A percentile compares a stretch with the other conserved stretches of the same genome.
Conservation (phyloP, 306 rosid species). For the Vigna trinervia region DNA sequence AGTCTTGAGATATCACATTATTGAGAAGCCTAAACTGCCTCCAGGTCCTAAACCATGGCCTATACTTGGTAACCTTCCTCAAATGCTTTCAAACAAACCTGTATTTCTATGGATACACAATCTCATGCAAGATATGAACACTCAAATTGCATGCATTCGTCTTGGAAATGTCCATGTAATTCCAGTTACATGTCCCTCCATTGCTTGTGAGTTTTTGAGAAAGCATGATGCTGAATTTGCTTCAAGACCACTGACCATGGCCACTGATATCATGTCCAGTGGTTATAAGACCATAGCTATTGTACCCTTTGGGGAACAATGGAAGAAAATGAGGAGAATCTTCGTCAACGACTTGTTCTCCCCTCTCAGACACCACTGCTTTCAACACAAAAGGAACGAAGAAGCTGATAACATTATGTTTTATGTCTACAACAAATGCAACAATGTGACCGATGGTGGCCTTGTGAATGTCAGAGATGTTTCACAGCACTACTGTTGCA, state of each 20-base stretch:
- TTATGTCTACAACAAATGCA: constrained; percentile 35
- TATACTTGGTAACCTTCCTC: constrained; percentile 42
- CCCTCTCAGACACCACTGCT: constrained; percentile 12
- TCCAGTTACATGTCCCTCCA: background rate
- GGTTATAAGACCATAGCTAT: constrained; percentile 19
- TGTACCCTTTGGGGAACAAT: constrained; percentile 34
- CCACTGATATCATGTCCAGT: constrained; percentile 16
- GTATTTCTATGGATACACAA: background rate
- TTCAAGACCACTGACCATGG: constrained; percentile 38
- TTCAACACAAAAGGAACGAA: constrained; percentile 17
- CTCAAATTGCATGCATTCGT: constrained; percentile 3
- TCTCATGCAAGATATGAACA: constrained; percentile 22
- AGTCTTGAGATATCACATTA: background rate
- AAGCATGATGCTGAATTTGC: constrained; percentile 44
- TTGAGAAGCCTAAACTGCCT: constrained; percentile 4
- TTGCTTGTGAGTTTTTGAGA: constrained; percentile 20
- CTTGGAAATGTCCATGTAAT: constrained; percentile 18
- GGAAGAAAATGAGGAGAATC: constrained; percentile 45
- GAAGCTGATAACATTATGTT: constrained; percentile 50
- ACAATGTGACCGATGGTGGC: background rate
- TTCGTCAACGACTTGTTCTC: constrained; percentile 8
- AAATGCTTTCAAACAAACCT: constrained; percentile 42
- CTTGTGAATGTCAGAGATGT: constrained; percentile 35
- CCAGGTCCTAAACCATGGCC: constrained; percentile 47
- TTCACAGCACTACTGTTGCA: constrained; percentile 42